Evolutionary conservation across 805 yeast genomes (phyloP).

Genomic region (Vanderwaltozyma yarrowii): DNA sequence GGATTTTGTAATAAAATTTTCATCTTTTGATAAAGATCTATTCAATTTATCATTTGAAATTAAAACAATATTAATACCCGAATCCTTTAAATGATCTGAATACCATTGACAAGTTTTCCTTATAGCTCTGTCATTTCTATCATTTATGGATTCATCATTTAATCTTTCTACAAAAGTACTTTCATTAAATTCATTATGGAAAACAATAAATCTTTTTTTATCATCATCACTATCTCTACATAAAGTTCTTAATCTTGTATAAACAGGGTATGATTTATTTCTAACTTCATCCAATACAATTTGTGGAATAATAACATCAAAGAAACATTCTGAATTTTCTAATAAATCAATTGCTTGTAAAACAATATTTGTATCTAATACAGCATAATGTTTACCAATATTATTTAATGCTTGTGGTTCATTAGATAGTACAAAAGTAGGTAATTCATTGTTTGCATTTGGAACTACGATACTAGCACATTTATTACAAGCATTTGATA

Average conservation of each 20-base stretch:
- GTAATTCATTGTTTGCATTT: conserved; percentile 58
- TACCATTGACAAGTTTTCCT: conserved; percentile 69
- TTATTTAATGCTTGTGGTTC: conserved; percentile 40
- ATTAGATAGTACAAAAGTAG: conserved; percentile 54
- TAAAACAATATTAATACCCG: conserved; percentile 39
- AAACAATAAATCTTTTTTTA: conserved; percentile 77
- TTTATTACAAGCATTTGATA: conserved; percentile 53
- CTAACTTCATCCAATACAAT: conserved; percentile 90
- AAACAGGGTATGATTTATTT: conserved; percentile 78
- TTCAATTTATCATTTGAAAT: conserved; percentile 75
- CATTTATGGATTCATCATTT: conserved; percentile 67
- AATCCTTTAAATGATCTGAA: conserved; percentile 44
- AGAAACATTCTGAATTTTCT: conserved; percentile 66
- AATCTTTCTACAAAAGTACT: conserved; percentile 56
- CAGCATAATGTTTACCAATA: conserved; percentile 67
- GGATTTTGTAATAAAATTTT: conserved; percentile 45
- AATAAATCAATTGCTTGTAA: conserved; percentile 82
- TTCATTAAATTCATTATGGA: conserved; percentile 83
- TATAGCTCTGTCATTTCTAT: conserved; percentile 85
- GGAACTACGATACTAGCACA: conserved; percentile 48
- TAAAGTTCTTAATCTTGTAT: conserved; percentile 69
- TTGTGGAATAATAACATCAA: conserved; percentile 90
- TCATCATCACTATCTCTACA: conserved; percentile 46
- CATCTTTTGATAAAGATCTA: conserved; percentile 42
- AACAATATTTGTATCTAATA: conserved; percentile 82